phyloP scores from a whole-genome alignment of 75 land plant genomes.

The Pseudotsuga menziesii region DNA sequence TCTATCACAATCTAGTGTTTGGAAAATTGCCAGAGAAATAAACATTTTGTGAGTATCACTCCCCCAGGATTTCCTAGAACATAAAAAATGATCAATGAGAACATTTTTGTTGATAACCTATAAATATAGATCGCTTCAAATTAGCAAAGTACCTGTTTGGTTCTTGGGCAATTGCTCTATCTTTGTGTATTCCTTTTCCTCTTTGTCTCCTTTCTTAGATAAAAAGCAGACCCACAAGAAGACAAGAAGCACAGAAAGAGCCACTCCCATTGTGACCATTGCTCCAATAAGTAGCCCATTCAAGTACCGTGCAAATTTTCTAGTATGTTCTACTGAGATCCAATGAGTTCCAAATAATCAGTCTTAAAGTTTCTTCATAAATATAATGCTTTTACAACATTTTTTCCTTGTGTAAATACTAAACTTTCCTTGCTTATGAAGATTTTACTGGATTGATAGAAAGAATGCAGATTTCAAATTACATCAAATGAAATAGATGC shows the following conservation, averaged over 20 bases:
- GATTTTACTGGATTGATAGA: not conserved
- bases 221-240: constrained; percentile 60
- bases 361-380: not conserved
- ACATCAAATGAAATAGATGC: not conserved
- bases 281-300: constrained; percentile 67
- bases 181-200: constrained; percentile 43
- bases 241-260: constrained; percentile 35
- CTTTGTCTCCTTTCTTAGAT: constrained; percentile 52
- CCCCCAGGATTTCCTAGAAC: no score
- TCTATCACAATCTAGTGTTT: no score
- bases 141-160: constrained; percentile 27
- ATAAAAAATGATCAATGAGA: not conserved
- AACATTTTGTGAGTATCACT: no score
- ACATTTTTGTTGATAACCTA: not conserved
- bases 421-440: not conserved
- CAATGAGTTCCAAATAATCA: not conserved
- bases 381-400: not conserved
- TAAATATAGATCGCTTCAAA: not conserved
- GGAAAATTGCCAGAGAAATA: no score
- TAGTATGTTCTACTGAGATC: constrained; percentile 17
- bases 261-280: constrained; percentile 50
- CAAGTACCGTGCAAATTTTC: constrained; percentile 38
- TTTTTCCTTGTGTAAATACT: not conserved
- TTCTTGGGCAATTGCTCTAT: constrained; percentile 39
- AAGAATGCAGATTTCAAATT: not conserved